phyloP scores from a whole-genome alignment of 1,139 yeast species.

The Meyerozyma sp. region DNA sequence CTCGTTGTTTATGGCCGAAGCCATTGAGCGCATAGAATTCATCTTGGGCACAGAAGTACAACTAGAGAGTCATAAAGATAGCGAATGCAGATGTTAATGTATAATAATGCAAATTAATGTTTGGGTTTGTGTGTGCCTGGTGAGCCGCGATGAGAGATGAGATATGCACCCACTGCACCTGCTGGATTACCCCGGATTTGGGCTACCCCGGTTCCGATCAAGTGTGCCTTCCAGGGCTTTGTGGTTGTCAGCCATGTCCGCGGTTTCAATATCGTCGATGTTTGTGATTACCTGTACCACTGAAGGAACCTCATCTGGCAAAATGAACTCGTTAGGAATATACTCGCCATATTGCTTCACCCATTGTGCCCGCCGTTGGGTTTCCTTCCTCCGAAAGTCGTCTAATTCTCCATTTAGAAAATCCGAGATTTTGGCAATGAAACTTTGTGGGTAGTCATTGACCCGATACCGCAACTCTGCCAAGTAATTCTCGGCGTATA shows the following conservation, averaged over 20 bases:
- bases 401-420: constrained; percentile 32
- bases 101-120: background rate
- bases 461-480: constrained; percentile 37
- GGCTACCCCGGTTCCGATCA: background rate
- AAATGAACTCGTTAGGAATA: constrained; percentile 35
- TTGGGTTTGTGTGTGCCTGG: background rate
- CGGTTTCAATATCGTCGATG: background rate
- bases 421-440: constrained; percentile 24
- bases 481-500: constrained; percentile 34
- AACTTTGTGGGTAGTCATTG: constrained; percentile 35
- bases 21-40: constrained; percentile 4
- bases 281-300: constrained; percentile 36
- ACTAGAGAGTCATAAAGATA: background rate
- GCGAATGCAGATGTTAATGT: background rate
- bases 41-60: background rate
- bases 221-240: background rate
- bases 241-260: background rate
- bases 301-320: constrained; percentile 38
- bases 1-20: background rate
- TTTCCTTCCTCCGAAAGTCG: constrained; percentile 30
- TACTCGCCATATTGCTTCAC: constrained; percentile 35
- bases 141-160: background rate
- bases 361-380: constrained; percentile 33
- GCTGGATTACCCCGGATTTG: background rate
- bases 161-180: background rate